Percentiles rank a stretch among this genome's conserved stretches.
These are phyloP conservation scores for Amanita muscaria DNA, from an alignment of 768 basidiomycete species.

Conservation along the genomic window DNA sequence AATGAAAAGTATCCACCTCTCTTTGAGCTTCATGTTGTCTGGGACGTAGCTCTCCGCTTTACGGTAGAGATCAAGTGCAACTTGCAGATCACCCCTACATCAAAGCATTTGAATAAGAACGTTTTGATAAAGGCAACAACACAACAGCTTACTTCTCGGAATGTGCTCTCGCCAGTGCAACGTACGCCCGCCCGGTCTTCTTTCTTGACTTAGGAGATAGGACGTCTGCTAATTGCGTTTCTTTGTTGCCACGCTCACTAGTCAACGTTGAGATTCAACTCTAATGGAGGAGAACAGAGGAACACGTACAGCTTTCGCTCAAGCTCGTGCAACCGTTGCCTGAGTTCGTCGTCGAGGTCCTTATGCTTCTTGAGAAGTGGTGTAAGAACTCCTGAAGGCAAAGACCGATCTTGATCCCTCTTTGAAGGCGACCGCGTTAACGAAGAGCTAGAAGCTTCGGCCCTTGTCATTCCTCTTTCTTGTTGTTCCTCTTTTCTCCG, in stretches of 20 bases:
- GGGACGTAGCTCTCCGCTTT: conserved; percentile 79
- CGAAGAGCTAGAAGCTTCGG: conserved; percentile 16
- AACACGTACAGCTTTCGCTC: conserved; percentile 62
- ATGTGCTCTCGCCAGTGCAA: conserved; percentile 73
- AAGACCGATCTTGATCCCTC: conserved; percentile 19
- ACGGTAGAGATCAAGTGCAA: conserved; percentile 73
- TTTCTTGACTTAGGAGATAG: conserved; percentile 70
- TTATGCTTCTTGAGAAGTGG: conserved; percentile 55
- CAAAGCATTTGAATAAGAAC: conserved; percentile 5
- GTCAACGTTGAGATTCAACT: conserved; percentile 5
- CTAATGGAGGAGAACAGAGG: conserved; percentile 1
- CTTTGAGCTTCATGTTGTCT: conserved; percentile 78
- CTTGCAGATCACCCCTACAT: conserved; percentile 66
- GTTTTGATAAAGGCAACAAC: background rate
- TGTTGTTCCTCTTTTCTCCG: conserved; percentile 24
- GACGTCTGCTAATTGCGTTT: conserved; percentile 49
- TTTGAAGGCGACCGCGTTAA: conserved; percentile 28
- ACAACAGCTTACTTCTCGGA: conserved; percentile 59
- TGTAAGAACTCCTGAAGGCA: conserved; percentile 47
- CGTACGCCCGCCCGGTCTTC: conserved; percentile 76
- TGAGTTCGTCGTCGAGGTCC: conserved; percentile 63
- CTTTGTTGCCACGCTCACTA: conserved; percentile 57
- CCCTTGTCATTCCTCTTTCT: conserved; percentile 23
- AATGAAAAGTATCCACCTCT: conserved; percentile 78
- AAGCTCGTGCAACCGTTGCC: conserved; percentile 54